Evolutionary conservation across 1,284 basidiomycete species (phyloP), one percentile per base, ranked within the genome.

Genomic region (Meripilus lineatus): DNA sequence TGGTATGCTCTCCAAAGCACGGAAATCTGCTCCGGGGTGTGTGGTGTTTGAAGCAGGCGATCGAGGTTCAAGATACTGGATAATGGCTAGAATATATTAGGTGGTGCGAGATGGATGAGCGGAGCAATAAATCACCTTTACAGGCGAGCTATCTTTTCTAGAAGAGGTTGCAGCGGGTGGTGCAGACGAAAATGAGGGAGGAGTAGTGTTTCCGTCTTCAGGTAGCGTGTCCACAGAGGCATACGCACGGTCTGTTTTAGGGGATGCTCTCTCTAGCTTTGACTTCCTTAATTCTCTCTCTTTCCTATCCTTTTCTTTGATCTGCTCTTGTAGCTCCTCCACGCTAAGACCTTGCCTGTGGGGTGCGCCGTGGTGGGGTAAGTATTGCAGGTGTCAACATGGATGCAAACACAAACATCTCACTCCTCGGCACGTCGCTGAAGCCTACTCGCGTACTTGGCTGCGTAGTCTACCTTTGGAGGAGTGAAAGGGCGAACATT

Each of bases 1-100:
- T 96, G 93, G 58, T 93, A 96, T 0, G 86, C 77, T n/a, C 79
- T 88, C 93, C 93, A 96, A 1, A 96, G 72, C 1, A 82, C 74
- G 3, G 81, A 76, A 51, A 97, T 75, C 58, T 88, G 83, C 7
- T 78, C 73, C 2, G 82, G 50, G 1, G 85, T 83, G 55, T 93
- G 88, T 0, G 86, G 79, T 2, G 75, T 76, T 21, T 78, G 69
- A 37, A 89, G 60, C 7, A 94, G 65, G 44, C 82, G 79, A 14
- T 79, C 68, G 11, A 93, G 63, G 63, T 94, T 91, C 54, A 96
- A 68, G 46, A 95, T 86, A 7, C 77, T 79, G 15, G 80, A 76
- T 13, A 96, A 72, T 14, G 91, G 84, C 93, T 95, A 53, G 14
- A 5, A 20, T 45, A 41, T n/a, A 37, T n/a, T 10, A n/a, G 28